These are phyloP conservation scores for Fusarium papillatum DNA, from an alignment of 2,329 filamentous ascomycete species.

Conservation along the genomic window DNA sequence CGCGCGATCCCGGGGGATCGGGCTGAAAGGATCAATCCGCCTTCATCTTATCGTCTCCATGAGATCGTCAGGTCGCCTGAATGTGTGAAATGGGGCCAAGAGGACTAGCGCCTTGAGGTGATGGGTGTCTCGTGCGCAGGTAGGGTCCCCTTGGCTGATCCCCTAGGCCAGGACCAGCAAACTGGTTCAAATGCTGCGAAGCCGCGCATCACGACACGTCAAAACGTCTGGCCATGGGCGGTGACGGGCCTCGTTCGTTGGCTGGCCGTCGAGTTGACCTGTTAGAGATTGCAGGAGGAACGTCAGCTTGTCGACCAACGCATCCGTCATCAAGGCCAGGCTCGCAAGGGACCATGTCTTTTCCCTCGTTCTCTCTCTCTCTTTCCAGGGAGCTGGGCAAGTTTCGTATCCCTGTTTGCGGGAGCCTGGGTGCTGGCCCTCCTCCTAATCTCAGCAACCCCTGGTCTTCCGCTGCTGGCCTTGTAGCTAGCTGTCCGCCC, in stretches of 20 bases:
- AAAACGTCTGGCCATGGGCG: constrained; percentile 1
- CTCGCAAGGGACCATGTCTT: constrained; percentile 11
- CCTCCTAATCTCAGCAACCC: constrained; percentile 39
- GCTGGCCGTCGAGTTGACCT: neutral
- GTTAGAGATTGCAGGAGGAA: constrained; percentile 30
- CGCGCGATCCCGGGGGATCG: constrained; percentile 23
- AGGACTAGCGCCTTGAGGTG: constrained; percentile 32
- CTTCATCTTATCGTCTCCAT: constrained; percentile 33
- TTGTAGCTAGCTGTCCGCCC: constrained; percentile 11
- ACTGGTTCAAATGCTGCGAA: constrained; percentile 27
- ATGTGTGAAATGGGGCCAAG: constrained; percentile 30
- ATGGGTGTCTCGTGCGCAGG: constrained; percentile 32
- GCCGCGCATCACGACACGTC: constrained; percentile 4
- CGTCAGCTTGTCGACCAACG: constrained; percentile 19
- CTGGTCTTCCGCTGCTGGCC: constrained; percentile 28
- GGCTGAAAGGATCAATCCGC: constrained; percentile 21
- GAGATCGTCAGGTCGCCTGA: constrained; percentile 27
- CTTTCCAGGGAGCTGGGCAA: constrained; percentile 19
- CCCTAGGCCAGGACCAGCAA: constrained; percentile 29
- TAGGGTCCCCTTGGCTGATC: constrained; percentile 34
- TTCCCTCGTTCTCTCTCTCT: neutral
- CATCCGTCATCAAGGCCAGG: constrained; percentile 10
- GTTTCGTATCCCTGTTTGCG: constrained; percentile 41
- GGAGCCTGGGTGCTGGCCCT: constrained; percentile 34
- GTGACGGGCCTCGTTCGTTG: neutral